Percentiles rank a stretch among this genome's conserved stretches.
Evolutionary conservation across 1,284 basidiomycete species (phyloP).

Genomic region (Polyporus tsugae): DNA sequence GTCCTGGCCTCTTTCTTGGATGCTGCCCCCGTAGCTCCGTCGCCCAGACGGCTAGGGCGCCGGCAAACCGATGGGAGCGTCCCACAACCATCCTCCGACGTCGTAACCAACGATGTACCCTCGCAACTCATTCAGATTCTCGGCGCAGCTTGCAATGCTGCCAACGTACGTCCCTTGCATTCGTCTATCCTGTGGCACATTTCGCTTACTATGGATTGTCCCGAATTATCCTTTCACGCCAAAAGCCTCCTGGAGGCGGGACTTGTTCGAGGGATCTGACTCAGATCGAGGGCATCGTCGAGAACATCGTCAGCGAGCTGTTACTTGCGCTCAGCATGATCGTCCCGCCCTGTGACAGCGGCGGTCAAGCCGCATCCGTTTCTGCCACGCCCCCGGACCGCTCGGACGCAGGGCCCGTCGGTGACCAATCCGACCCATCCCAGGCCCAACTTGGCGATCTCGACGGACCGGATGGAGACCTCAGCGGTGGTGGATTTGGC

Average conservation of each 20-base stretch:
- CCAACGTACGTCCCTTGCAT: not conserved
- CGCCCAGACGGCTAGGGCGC: not conserved
- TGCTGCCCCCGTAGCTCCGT: constrained; percentile 2
- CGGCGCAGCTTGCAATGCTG: not conserved
- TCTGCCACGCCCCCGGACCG: not conserved
- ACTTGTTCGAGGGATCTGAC: not conserved
- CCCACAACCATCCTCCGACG: not conserved
- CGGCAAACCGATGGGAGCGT: not conserved
- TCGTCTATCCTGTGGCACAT: not conserved
- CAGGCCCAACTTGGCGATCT: not conserved
- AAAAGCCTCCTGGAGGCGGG: not conserved
- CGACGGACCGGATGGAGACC: not conserved
- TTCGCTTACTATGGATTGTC: not conserved
- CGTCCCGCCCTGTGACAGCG: not conserved
- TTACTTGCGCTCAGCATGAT: not conserved
- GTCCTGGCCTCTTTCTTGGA: not conserved
- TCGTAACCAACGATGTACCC: not conserved
- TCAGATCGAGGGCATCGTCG: not conserved
- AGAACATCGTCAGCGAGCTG: not conserved
- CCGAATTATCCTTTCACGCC: not conserved
- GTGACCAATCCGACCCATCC: not conserved
- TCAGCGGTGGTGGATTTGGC: not conserved
- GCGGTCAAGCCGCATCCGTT: not conserved
- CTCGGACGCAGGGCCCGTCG: not conserved
- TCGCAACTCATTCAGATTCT: not conserved